Evolutionary conservation across 371 early-diverging fungal species (phyloP).

Genomic region (Saksenaea vasiformis): DNA sequence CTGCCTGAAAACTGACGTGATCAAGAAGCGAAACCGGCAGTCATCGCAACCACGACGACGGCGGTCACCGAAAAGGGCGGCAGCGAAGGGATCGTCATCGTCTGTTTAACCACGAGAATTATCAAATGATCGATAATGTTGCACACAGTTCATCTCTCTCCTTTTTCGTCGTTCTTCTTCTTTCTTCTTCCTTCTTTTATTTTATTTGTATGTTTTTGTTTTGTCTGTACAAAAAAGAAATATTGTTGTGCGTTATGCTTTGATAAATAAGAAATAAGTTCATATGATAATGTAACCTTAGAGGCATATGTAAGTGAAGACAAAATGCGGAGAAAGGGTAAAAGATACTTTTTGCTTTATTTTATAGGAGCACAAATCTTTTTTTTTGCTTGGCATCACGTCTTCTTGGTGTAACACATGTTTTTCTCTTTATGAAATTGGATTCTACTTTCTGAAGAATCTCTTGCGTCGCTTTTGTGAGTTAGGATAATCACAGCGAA

Average conservation of each 20-base stretch:
- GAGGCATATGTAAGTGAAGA: background rate
- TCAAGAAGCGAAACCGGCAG: slow-evolving; percentile 70
- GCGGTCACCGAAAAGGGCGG: background rate
- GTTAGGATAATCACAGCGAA: background rate
- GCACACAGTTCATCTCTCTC: background rate
- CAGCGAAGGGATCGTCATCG: background rate
- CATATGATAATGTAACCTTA: background rate
- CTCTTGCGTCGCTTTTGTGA: background rate
- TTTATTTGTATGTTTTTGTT: background rate
- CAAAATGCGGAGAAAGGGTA: background rate
- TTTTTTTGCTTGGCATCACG: slow-evolving; percentile 2
- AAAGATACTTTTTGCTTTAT: background rate
- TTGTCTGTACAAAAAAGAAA: background rate
- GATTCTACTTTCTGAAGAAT: background rate
- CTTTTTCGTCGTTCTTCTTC: background rate
- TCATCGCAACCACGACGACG: background rate
- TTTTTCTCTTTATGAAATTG: background rate
- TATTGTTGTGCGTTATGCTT: background rate
- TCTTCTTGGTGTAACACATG: background rate
- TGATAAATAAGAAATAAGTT: background rate
- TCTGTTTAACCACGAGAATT: background rate
- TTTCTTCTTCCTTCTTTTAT: background rate
- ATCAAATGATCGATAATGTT: background rate
- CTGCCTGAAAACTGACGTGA: slow-evolving; percentile 74
- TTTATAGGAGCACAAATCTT: background rate